A percentile compares a stretch with the other conserved stretches of the same genome.
phyloP scores from a whole-genome alignment of 768 basidiomycete genomes.

The Gloeostereum incarnatum region DNA sequence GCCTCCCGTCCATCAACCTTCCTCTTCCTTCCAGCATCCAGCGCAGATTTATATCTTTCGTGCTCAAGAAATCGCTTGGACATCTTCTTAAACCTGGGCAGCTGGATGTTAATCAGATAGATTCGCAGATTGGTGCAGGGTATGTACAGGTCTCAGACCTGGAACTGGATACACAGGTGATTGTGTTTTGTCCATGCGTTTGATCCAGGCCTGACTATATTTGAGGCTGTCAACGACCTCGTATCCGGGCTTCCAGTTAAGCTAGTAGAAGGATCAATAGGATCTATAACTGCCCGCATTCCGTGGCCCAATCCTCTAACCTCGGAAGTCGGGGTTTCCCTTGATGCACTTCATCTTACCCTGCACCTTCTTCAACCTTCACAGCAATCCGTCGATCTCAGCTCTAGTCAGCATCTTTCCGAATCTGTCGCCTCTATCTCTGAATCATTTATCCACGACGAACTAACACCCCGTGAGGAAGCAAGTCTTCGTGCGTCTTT shows the following conservation, averaged over 20 bases:
- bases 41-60: constrained; percentile 82
- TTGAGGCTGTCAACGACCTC: constrained; percentile 72
- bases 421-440: constrained; percentile 81
- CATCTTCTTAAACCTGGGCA: constrained; percentile 86
- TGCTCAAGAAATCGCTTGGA: constrained; percentile 76
- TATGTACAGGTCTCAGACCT: constrained; percentile 81
- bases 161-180: constrained; percentile 66
- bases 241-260: constrained; percentile 56
- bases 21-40: constrained; percentile 67
- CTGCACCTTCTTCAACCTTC: constrained; percentile 25
- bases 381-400: constrained; percentile 7
- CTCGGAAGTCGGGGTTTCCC: constrained; percentile 59
- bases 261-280: constrained; percentile 64
- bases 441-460: constrained; percentile 80
- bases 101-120: constrained; percentile 78
- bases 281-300: constrained; percentile 67
- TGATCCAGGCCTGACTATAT: constrained; percentile 4
- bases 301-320: constrained; percentile 83
- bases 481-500: constrained; percentile 63
- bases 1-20: constrained; percentile 59
- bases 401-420: constrained; percentile 38
- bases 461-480: constrained; percentile 66
- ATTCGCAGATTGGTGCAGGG: constrained; percentile 89
- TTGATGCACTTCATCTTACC: constrained; percentile 61
- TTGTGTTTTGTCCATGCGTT: constrained; percentile 16